phyloP scores from a whole-genome alignment of 768 basidiomycete genomes.

The Rhizopogon rudus region DNA sequence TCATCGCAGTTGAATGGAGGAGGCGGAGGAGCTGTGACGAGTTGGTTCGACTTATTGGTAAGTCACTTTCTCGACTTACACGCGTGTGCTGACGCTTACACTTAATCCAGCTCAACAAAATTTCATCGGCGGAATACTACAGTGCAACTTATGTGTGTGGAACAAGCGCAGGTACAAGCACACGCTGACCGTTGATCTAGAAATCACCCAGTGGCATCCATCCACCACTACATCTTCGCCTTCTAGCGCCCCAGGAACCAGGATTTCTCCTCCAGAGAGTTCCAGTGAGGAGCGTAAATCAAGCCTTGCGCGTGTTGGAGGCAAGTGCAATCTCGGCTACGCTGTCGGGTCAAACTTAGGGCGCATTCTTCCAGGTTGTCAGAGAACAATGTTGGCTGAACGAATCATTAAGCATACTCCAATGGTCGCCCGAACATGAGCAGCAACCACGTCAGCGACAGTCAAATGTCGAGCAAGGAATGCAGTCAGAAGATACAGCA shows the following conservation, averaged over 20 bases:
- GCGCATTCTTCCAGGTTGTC: constrained; percentile 46
- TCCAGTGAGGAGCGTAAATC: constrained; percentile 65
- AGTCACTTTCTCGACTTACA: constrained; percentile 8
- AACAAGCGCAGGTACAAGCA: neutral
- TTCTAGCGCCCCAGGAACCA: constrained; percentile 67
- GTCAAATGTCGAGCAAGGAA: constrained; percentile 20
- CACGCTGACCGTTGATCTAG: constrained; percentile 29
- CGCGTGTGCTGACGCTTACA: neutral
- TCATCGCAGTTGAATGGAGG: constrained; percentile 15
- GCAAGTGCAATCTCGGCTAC: constrained; percentile 28
- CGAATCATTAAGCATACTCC: constrained; percentile 53
- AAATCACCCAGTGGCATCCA: constrained; percentile 60
- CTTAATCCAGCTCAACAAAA: constrained; percentile 49
- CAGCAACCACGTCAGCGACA: neutral
- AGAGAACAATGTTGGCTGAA: constrained; percentile 85
- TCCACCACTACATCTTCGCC: constrained; percentile 63
- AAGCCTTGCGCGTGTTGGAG: constrained; percentile 75
- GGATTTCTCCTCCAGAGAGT: constrained; percentile 70
- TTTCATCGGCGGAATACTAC: constrained; percentile 55
- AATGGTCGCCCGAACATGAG: constrained; percentile 53
- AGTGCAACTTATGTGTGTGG: constrained; percentile 59
- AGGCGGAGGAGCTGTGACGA: constrained; percentile 8
- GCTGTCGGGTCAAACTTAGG: constrained; percentile 1
- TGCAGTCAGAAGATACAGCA: constrained; percentile 20
- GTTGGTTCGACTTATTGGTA: constrained; percentile 27